Evolutionary conservation across 2,329 filamentous ascomycete species (phyloP), one percentile per base, ranked within the genome.

Genomic region (Didymella segeticola): DNA sequence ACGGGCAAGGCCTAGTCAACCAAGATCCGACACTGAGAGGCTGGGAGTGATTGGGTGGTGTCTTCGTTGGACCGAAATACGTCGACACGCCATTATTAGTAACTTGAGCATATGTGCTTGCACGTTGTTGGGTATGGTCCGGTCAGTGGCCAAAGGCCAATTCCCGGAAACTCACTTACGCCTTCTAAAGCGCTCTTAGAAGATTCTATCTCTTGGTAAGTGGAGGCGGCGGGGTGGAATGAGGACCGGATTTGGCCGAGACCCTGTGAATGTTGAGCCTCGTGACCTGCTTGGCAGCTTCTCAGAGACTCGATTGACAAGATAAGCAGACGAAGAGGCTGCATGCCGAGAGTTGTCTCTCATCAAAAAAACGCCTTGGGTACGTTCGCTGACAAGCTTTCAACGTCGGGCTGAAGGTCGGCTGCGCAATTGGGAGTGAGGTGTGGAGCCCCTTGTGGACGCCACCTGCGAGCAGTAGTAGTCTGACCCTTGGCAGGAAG

Each of bases 251-350:
- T 37, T 31, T 42, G 43, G 38, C 43, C 43, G 39, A 34, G 38
- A 45, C 31, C 48, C 43, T 39, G n/a, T 36, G 43, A 23, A 60
- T 61, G 63, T 60, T 64, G 60, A 57, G 60, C 56, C 62, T 56
- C 63, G 60, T 67, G 63, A 66, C 58, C 51, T 48, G 26, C 64
- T 64, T 55, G 61, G 63, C 63, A 31, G 23, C 29, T 22, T 61
- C 36, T 30, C 50, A 62, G 57, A 58, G 29, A 41, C 49, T 47
- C 49, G 43, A 26, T 31, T 30, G 12, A 47, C 23, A 54, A 20
- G 58, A 65, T 61, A 61, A 65, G 60, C 46, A 58, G 49, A 55
- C 43, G 46, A 63, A 64, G 64, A 60, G 53, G 47, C 56, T 52
- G 55, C 53, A 34, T 15, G 51, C 54, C 50, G 54, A 56, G 57